These are phyloP conservation scores for Fusarium continuum DNA, from an alignment of 2,329 filamentous ascomycete genomes.

Conservation along the genomic window DNA sequence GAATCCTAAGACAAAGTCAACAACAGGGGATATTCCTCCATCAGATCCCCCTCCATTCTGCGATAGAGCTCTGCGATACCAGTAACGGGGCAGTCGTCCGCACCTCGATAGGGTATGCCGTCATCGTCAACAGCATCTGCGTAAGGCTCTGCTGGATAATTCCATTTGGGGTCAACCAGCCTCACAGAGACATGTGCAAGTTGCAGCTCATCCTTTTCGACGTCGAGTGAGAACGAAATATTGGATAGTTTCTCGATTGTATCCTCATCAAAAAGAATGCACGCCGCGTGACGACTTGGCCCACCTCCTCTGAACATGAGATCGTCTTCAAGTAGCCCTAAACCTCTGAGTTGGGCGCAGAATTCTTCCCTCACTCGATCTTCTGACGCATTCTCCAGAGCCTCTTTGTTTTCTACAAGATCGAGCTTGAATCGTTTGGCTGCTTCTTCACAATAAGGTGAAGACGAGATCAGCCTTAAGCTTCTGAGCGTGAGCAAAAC, in stretches of 20 bases:
- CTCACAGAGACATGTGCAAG: not conserved
- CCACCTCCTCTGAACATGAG: slow-evolving; percentile 18
- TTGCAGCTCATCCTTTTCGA: not conserved
- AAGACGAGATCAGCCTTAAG: not conserved
- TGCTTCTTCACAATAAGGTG: slow-evolving; percentile 22
- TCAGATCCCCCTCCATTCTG: slow-evolving; percentile 16
- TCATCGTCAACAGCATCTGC: not conserved
- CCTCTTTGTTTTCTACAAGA: slow-evolving; percentile 8
- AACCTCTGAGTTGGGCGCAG: slow-evolving; percentile 13
- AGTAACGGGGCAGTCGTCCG: not conserved
- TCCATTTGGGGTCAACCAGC: slow-evolving; percentile 21
- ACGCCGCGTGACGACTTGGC: slow-evolving; percentile 7
- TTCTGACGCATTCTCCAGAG: slow-evolving; percentile 20
- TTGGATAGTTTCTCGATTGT: slow-evolving; percentile 1
- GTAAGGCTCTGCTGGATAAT: slow-evolving; percentile 13
- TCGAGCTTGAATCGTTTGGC: slow-evolving; percentile 22
- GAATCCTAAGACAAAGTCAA: not conserved
- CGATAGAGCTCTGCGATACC: slow-evolving; percentile 10
- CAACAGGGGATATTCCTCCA: slow-evolving; percentile 16
- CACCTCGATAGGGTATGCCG: slow-evolving; percentile 1
- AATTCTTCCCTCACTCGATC: slow-evolving; percentile 30
- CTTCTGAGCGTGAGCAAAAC: not conserved
- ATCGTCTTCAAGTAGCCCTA: slow-evolving; percentile 11
- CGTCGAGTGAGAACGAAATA: not conserved
- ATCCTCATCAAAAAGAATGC: slow-evolving; percentile 5